phyloP scores from a whole-genome alignment of 345 rosid species.

The Brassica juncea region DNA sequence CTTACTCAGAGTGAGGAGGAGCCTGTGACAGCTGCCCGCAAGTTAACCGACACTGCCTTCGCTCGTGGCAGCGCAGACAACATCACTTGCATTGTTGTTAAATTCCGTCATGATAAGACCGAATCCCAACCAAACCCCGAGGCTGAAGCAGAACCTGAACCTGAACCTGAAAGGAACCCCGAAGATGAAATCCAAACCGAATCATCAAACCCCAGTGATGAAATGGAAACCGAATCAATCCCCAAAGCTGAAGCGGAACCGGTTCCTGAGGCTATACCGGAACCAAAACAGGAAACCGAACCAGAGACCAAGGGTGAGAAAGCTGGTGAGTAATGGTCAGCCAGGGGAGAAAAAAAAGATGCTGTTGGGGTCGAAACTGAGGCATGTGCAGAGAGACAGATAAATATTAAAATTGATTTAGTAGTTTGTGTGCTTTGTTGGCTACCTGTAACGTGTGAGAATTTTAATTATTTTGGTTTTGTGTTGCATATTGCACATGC shows the following conservation, averaged over 20 bases:
- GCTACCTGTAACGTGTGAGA: slow-evolving; percentile 34
- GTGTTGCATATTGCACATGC: slow-evolving; percentile 26
- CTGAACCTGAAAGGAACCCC: not conserved
- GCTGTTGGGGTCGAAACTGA: not conserved
- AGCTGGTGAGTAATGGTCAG: slow-evolving; percentile 24
- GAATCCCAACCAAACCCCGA: slow-evolving; percentile 27
- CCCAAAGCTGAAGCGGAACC: slow-evolving; percentile 16
- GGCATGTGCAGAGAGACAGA: slow-evolving; percentile 25
- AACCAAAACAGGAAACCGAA: slow-evolving; percentile 7
- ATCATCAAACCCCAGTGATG: slow-evolving; percentile 10
- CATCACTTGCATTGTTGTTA: slow-evolving; percentile 94
- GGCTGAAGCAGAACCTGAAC: not conserved
- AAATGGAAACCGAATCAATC: slow-evolving; percentile 16
- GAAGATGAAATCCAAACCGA: slow-evolving; percentile 12
- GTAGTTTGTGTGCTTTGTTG: slow-evolving; percentile 35
- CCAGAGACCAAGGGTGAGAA: slow-evolving; percentile 32
- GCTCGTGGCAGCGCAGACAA: slow-evolving; percentile 92
- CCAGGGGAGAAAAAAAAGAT: not conserved
- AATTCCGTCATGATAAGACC: slow-evolving; percentile 57
- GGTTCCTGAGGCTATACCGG: not conserved
- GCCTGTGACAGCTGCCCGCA: slow-evolving; percentile 82
- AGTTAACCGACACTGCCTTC: slow-evolving; percentile 82
- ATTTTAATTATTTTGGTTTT: slow-evolving; percentile 26
- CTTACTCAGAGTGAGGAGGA: slow-evolving; percentile 76
- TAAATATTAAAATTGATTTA: slow-evolving; percentile 15